Conservation (phyloP, 768 basidiomycete species). For the Pisolithus tinctorius region DNA sequence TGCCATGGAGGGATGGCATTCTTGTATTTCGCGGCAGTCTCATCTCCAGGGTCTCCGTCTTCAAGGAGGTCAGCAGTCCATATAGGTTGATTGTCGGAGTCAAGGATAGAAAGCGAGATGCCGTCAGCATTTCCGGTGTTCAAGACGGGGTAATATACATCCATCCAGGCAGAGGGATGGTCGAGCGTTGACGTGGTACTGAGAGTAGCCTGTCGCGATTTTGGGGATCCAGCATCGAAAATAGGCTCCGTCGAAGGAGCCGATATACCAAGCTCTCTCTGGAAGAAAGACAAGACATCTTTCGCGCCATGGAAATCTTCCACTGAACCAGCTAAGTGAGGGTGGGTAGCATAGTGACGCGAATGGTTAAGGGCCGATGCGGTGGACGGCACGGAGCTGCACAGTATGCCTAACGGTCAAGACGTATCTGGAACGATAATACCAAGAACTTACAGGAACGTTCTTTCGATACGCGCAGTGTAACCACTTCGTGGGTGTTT, state of each 20-base stretch:
- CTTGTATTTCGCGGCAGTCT: conserved; percentile 60
- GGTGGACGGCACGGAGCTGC: conserved; percentile 48
- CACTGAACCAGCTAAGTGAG: conserved; percentile 64
- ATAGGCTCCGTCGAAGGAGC: conserved; percentile 41
- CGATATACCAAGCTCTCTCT: conserved; percentile 51
- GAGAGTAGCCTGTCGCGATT: conserved; percentile 64
- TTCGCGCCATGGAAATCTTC: conserved; percentile 61
- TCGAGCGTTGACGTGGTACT: conserved; percentile 38
- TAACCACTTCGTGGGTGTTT: conserved; percentile 10
- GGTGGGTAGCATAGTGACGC: conserved; percentile 54
- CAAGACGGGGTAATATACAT: conserved; percentile 83
- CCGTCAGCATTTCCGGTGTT: conserved; percentile 61
- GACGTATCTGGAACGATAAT: neutral
- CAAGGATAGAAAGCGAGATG: conserved; percentile 60
- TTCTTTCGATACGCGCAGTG: conserved; percentile 18
- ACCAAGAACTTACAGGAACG: conserved; percentile 28
- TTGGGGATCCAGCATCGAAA: conserved; percentile 61
- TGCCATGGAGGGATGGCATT: conserved; percentile 79
- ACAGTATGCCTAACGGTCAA: neutral
- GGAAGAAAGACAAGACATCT: conserved; percentile 60
- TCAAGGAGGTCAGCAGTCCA: conserved; percentile 74
- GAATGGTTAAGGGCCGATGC: conserved; percentile 55
- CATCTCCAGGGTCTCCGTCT: conserved; percentile 64
- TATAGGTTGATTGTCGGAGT: conserved; percentile 40
- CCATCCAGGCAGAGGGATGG: conserved; percentile 70